Evolutionary conservation across 345 rosid species (phyloP), one percentile per base, ranked within the genome.

Genomic region (Linum trigynum): DNA sequence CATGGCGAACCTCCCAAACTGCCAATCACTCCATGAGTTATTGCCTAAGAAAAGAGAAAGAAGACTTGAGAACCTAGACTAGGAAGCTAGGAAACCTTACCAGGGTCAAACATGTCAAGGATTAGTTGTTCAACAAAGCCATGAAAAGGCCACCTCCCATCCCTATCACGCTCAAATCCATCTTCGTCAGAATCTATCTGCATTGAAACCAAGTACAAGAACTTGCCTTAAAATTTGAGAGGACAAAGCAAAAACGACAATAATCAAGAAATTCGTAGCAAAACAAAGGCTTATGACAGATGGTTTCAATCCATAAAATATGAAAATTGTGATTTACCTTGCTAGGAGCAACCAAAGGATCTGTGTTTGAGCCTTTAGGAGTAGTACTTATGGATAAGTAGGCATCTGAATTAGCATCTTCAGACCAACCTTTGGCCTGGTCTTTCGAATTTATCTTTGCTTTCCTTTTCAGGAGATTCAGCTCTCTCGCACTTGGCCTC

Each of bases 1-100:
- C 99, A 66, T 94, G 99, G 65, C 99, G 96, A 69, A 91, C 76
- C 82, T 94, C 99, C 99, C 99, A 94, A 73, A 88, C 99, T 94
- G 84, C 71, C 65, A 76, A 75, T 56, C 39, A 39, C 15, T 41
- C 9, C 48, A 10, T 37, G 48, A 55, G 23, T 12, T 17, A 66
- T 64, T 64, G 7, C 15, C 12, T 53, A 64, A 11, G 7, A 7
- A 65, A 23, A 8, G 5, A 62, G 39, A 17, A 63, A 23, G 32
- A 23, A 7, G 39, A 60, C 17, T 1, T 36, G 7, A 60, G 15
- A 59, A 59, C 43, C 56, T 56, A 58, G 69, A 55, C 66, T 58
- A 64, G 45, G 14, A 66, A 38, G 32, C 32, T 23, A 69, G 14
- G 64, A 23, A 77, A 73, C 55, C 82, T 78, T 79, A 94, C 99